Evolutionary conservation across 495 filamentous ascomycete species (phyloP).

Genomic region (Penicillium chermesinum): DNA sequence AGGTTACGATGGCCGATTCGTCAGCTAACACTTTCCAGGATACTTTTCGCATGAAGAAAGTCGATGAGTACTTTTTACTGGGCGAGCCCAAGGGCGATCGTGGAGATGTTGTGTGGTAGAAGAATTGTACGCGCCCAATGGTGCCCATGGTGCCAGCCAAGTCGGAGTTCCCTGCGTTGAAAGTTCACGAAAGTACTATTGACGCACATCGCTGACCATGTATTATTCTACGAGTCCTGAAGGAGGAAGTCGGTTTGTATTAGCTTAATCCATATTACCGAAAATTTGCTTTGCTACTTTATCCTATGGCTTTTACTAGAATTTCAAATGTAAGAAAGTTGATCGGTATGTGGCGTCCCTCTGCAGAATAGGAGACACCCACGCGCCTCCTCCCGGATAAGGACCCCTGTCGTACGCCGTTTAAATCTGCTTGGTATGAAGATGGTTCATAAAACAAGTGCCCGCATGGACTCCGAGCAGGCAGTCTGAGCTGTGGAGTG

Average conservation of each 20-base stretch:
- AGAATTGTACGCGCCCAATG: not conserved
- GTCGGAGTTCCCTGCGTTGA: too few relatives aligned
- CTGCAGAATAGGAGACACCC: not conserved
- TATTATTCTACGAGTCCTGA: not conserved
- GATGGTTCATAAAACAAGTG: not conserved
- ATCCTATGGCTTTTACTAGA: too few relatives aligned
- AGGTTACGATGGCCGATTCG: too few relatives aligned
- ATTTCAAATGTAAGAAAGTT: too few relatives aligned
- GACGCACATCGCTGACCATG: not conserved
- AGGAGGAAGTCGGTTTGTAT: not conserved
- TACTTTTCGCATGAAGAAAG: not conserved
- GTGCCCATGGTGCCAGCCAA: too few relatives aligned
- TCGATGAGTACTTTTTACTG: not conserved
- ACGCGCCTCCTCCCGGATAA: not conserved
- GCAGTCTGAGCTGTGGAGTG: not conserved
- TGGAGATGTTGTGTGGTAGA: not conserved
- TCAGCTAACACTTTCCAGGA: too few relatives aligned
- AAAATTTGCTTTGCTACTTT: too few relatives aligned
- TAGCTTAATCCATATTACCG: too few relatives aligned
- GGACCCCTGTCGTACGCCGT: not conserved
- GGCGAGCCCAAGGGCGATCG: not conserved
- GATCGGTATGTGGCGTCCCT: conserved; percentile 4
- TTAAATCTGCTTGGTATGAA: not conserved
- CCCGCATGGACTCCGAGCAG: too few relatives aligned
- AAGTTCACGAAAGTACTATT: too few relatives aligned